Evolutionary conservation across 2,329 filamentous ascomycete species (phyloP).

Genomic region (Trichophyton benhamiae): DNA sequence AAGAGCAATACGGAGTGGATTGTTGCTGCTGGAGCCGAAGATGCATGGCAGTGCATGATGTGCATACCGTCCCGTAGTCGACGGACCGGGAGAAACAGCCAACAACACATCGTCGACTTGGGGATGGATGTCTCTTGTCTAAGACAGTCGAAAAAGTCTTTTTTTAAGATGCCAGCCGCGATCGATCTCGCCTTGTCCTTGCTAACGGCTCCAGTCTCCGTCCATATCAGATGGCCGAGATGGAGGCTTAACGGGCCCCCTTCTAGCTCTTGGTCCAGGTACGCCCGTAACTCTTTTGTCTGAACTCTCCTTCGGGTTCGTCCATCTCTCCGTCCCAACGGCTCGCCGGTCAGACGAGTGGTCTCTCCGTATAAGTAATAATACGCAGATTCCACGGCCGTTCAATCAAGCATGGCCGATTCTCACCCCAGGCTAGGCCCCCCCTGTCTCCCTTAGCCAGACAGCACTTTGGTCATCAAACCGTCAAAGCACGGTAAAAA

Average conservation of each 20-base stretch:
- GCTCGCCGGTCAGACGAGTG: neutral
- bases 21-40: neutral
- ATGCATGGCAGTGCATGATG: neutral
- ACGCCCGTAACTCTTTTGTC: neutral
- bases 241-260: neutral
- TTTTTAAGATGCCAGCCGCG: no score
- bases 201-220: neutral
- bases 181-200: neutral
- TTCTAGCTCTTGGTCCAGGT: neutral
- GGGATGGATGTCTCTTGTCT: neutral
- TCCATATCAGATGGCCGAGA: neutral
- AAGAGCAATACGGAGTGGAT: no score
- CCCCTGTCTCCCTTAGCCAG: neutral
- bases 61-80: neutral
- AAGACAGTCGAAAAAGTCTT: neutral
- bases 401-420: neutral
- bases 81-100: slow-evolving; percentile 1
- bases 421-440: neutral
- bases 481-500: no score
- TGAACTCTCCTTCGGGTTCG: neutral
- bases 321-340: neutral
- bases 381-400: neutral
- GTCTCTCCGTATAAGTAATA: no score
- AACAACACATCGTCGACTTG: no score
- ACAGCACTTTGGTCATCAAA: no score